Conservation (phyloP, 2,329 filamentous ascomycete genomes). For the Botrytis paeoniae region DNA sequence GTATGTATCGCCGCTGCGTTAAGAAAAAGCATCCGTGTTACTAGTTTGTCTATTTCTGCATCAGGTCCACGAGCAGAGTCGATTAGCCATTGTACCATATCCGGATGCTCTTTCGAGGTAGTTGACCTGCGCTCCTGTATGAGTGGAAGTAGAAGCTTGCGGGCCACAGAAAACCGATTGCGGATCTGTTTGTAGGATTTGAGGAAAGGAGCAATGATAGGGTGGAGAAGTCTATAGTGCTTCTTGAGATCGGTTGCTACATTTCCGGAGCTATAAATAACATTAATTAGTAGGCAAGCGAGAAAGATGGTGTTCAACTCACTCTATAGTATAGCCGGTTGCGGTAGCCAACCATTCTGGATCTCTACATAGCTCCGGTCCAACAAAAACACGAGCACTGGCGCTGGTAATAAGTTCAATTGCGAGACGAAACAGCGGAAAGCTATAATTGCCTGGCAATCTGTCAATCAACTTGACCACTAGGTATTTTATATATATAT, state of each 20-base stretch:
- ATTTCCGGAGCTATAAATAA: not conserved
- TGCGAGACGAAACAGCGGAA: not conserved
- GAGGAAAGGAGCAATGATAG: conserved; percentile 10
- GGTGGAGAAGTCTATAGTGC: conserved; percentile 1
- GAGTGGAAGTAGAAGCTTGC: conserved; percentile 2
- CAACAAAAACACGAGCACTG: conserved; percentile 29
- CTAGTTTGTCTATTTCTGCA: conserved; percentile 1
- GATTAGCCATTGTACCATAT: conserved; percentile 20
- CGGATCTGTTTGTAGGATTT: conserved; percentile 7
- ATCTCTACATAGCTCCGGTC: conserved; percentile 28
- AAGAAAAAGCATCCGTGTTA: conserved; percentile 9
- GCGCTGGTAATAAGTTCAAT: conserved; percentile 7
- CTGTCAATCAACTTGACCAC: not conserved
- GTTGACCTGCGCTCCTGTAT: not conserved
- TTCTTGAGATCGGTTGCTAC: conserved; percentile 7
- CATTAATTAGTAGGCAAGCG: not conserved
- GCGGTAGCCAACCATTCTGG: conserved; percentile 31
- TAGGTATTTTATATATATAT: not conserved
- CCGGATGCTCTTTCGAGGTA: conserved; percentile 1
- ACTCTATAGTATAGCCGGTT: conserved; percentile 25
- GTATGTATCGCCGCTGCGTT: conserved; percentile 49
- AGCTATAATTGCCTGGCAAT: not conserved
- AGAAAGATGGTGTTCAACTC: not conserved
- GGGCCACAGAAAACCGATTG: not conserved
- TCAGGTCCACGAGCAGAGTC: conserved; percentile 7